These are phyloP conservation scores for Venturia carpophila DNA, from an alignment of 2,329 filamentous ascomycete genomes.

Conservation along the genomic window DNA sequence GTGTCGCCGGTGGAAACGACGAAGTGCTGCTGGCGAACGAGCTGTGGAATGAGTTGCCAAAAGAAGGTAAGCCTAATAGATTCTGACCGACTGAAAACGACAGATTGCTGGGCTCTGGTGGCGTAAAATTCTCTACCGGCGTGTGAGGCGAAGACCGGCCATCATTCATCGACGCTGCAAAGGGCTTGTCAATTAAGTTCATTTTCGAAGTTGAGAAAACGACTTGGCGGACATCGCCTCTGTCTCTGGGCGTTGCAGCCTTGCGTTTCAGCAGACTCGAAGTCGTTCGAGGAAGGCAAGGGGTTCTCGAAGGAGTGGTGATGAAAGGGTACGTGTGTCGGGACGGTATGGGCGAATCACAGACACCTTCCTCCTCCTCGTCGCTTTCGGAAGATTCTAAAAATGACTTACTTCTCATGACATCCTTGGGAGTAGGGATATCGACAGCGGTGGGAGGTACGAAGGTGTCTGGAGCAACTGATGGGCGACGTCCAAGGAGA, in stretches of 20 bases:
- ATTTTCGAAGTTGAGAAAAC: conserved; percentile 5
- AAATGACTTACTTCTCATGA: conserved; percentile 32
- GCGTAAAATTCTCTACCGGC: conserved; percentile 64
- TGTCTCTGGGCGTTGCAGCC: neutral
- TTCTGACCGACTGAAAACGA: conserved; percentile 63
- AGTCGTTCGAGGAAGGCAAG: conserved; percentile 32
- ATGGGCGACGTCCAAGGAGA: conserved; percentile 41
- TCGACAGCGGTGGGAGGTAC: conserved; percentile 30
- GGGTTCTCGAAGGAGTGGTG: conserved; percentile 25
- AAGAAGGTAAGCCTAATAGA: conserved; percentile 22
- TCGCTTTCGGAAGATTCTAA: conserved; percentile 20
- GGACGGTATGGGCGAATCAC: conserved; percentile 30
- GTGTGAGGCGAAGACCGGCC: conserved; percentile 60
- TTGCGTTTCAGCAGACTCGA: conserved; percentile 5
- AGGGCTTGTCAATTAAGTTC: conserved; percentile 7
- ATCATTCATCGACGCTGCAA: conserved; percentile 33
- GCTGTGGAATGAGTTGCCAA: conserved; percentile 32
- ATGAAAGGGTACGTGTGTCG: conserved; percentile 23
- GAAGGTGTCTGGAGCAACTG: conserved; percentile 42
- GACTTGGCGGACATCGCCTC: conserved; percentile 7
- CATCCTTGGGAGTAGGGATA: conserved; percentile 25
- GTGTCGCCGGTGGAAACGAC: conserved; percentile 67
- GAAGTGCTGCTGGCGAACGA: conserved; percentile 32
- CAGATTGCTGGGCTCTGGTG: conserved; percentile 72
- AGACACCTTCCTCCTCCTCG: conserved; percentile 29